These are phyloP conservation scores for Pisolithus tinctorius DNA, from an alignment of 768 basidiomycete species.

Conservation along the genomic window DNA sequence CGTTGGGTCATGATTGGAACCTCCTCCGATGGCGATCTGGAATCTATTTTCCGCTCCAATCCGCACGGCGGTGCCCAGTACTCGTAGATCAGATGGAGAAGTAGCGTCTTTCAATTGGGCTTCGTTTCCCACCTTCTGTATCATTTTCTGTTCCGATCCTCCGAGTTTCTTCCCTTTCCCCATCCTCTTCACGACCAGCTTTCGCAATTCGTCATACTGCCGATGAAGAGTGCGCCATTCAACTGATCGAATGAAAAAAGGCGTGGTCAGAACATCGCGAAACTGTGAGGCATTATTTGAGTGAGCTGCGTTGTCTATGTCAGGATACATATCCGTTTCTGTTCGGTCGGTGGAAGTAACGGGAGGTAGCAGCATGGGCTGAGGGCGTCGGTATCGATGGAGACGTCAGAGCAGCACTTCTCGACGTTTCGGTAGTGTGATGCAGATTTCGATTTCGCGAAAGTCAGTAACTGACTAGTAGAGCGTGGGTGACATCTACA, in stretches of 20 bases:
- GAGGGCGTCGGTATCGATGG: slow-evolving; percentile 15
- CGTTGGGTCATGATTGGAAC: not conserved
- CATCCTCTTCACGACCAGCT: slow-evolving; percentile 11
- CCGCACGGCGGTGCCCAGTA: too few species aligned
- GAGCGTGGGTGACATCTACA: too few species aligned
- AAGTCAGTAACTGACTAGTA: too few species aligned
- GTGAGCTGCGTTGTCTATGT: too few species aligned
- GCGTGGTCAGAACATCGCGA: not conserved
- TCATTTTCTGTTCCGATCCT: not conserved
- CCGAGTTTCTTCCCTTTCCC: not conserved
- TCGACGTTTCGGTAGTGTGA: too few species aligned
- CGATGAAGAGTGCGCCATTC: slow-evolving; percentile 17
- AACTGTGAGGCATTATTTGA: not conserved
- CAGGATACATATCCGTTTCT: slow-evolving; percentile 2
- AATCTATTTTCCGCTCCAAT: too few species aligned
- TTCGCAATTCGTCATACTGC: slow-evolving; percentile 20
- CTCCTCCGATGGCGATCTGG: not conserved
- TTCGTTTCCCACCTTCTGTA: not conserved
- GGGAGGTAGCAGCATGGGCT: slow-evolving; percentile 8
- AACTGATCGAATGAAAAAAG: slow-evolving; percentile 22
- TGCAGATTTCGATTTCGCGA: too few species aligned
- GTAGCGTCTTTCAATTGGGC: too few species aligned
- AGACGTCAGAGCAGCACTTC: too few species aligned
- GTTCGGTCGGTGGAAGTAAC: not conserved
- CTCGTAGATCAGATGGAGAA: too few species aligned